Base-by-base conservation (phyloP, 2,329 filamentous ascomycete genomes). In the Monosporascus sp. region DNA sequence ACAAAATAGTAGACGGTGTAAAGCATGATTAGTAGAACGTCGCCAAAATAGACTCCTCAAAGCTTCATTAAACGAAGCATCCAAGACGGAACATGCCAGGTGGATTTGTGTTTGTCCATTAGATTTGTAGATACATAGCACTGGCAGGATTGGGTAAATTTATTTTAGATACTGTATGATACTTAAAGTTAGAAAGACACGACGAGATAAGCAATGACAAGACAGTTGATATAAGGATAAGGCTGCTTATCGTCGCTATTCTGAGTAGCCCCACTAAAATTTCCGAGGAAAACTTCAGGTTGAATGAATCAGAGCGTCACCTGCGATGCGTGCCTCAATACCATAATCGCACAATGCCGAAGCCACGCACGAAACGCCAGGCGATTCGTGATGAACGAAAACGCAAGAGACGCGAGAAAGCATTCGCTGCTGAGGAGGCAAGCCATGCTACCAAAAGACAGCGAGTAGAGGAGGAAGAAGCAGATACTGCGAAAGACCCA, bases 341-440 rank as follows among this genome's bases (percentile, higher is more conserved):
- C 38, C 22, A 11, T 20, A 25, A 25, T 18, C 24, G 2, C 54
- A 57, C 50, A 18, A 69, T 69, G 66, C 66, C 67, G 54, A 68
- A 68, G 50, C 60, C 67, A 54, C 66, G 67, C 31, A 60, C 65
- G 9, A 69, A 68, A 50, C 55, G 67, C 51, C 65, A 68, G 50
- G 65, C 66, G 6, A 67, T 69, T 22, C 67, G 67, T 37, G 65
- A 68, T 15, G 67, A 68, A 55, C 60, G 67, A 47, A 68, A 67
- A 57, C 55, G 61, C 38, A 69, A 68, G 54, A 60, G 60, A 41
- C 57, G 57, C 6, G 62, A 65, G 15, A 59, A 65, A 38, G 54
- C 61, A 7, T 42, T 53, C n/a, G 59, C 54, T 44, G 53, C 45
- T 34, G 49, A 53, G 31, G 55, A 64, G 47, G 50, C 41, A 17